phyloP scores from a whole-genome alignment of 306 rosid species.

The Alnus glutinosa region DNA sequence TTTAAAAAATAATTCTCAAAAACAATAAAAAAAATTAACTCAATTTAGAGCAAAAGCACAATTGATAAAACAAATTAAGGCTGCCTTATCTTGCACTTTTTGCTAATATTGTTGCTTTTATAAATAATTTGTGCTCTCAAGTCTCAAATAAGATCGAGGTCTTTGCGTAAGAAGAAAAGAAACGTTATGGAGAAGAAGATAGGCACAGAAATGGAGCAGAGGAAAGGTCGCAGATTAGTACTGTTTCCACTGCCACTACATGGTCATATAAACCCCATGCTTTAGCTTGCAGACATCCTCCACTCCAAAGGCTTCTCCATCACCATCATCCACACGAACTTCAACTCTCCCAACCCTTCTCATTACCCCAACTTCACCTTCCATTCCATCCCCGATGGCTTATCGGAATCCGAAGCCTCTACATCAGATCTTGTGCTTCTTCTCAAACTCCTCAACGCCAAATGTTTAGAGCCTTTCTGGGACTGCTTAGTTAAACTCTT shows the following conservation, averaged over 20 bases:
- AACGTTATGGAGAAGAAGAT: neutral
- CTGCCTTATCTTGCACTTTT: no score
- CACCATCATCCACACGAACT: slow-evolving; percentile 43
- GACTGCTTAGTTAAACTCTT: slow-evolving; percentile 29
- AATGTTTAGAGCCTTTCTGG: slow-evolving; percentile 26
- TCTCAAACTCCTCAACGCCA: slow-evolving; percentile 17
- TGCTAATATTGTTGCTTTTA: no score
- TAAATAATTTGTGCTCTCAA: no score
- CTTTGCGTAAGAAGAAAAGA: neutral
- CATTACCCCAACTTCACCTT: slow-evolving; percentile 50
- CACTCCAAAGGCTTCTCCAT: slow-evolving; percentile 51
- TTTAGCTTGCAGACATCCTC: slow-evolving; percentile 50
- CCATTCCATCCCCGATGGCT: slow-evolving; percentile 30
- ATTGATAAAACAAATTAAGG: no score
- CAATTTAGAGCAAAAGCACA: no score
- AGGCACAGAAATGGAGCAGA: slow-evolving; percentile 22
- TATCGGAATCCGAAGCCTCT: slow-evolving; percentile 18
- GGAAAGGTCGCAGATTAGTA: slow-evolving; percentile 38
- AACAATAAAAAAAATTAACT: no score
- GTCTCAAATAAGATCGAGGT: neutral
- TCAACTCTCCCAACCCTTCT: slow-evolving; percentile 52
- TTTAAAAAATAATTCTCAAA: no score
- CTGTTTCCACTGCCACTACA: slow-evolving; percentile 51
- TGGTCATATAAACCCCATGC: slow-evolving; percentile 66
- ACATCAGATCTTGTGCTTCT: slow-evolving; percentile 8